A percentile compares a stretch with the other conserved stretches of the same genome.
phyloP scores from a whole-genome alignment of 202 grass and related monocot species.

The Miscanthus sacchariflorus region DNA sequence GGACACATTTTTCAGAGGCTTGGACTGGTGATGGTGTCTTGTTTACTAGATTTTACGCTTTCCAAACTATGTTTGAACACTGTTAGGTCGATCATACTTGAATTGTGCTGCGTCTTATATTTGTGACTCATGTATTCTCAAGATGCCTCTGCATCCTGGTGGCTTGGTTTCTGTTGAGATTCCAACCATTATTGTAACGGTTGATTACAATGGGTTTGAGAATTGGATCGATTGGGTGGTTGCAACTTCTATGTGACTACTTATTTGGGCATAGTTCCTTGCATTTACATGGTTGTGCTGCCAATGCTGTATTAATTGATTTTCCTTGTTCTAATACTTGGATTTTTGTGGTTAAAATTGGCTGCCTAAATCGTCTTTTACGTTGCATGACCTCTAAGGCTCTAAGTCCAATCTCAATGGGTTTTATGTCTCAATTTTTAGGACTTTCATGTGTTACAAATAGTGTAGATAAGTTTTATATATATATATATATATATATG shows the following conservation, averaged over 20 bases:
- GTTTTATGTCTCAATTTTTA: no score
- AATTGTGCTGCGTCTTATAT: slow-evolving; percentile 26
- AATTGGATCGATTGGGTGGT: slow-evolving; percentile 4
- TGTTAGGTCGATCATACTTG: slow-evolving; percentile 21
- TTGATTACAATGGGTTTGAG: slow-evolving; percentile 32
- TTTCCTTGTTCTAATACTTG: neutral
- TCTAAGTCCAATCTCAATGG: no score
- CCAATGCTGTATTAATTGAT: neutral
- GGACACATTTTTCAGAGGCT: slow-evolving; percentile 68
- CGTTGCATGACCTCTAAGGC: no score
- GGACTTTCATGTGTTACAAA: no score
- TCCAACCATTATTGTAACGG: slow-evolving; percentile 17
- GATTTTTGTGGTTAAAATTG: neutral
- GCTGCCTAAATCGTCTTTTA: no score
- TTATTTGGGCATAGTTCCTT: neutral
- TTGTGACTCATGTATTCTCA: slow-evolving; percentile 48
- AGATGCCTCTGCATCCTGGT: slow-evolving; percentile 37
- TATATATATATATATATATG: no score
- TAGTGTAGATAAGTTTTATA: no score
- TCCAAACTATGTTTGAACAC: slow-evolving; percentile 46
- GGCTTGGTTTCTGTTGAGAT: slow-evolving; percentile 26
- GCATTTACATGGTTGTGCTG: neutral
- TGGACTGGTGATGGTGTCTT: slow-evolving; percentile 74
- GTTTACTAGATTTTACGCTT: slow-evolving; percentile 49
- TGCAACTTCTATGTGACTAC: neutral